Base-by-base conservation (phyloP, 441 rosid genomes). In the Populus hybrid region DNA sequence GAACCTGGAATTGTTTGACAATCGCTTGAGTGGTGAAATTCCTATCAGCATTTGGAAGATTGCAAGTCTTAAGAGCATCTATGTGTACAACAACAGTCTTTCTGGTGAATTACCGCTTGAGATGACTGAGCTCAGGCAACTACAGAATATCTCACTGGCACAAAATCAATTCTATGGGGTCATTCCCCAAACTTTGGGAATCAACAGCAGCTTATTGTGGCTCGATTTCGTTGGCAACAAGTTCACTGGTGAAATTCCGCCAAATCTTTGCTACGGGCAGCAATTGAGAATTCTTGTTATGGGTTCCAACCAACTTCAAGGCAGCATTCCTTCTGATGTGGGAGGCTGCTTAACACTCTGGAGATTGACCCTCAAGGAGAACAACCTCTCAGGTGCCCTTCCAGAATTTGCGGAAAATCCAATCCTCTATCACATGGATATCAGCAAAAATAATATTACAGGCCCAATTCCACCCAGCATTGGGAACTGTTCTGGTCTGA, bases 1-100 rank as follows among this genome's bases (percentile, higher is more conserved):
- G 76, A 88, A 87, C 69, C 88, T 95, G 70, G 78, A 77, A 76
- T 80, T 95, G 86, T 91, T 90, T 79, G 28, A 6, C 23, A 93
- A 93, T 78, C 73, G 34, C 24, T 86, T 94, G 78, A 85, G 80
- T 3, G 97, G 97, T 72, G 87, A 89, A 83, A 83, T 95, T 81
- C 98, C 97, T 12, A 75, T 82, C 66, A 67, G 83, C 67, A 81
- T 93, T 67, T 95, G 97, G 95, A 91, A 82, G 85, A 90, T 91
- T 80, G 85, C 84, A 3, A 88, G 80, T 78, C 91, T 95, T 18
- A 73, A 80, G 82, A 67, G 76, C 70, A 64, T 95, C 21, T 71
- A 81, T 4, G 73, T 92, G 70, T 88, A 93, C 71, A 76, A 80
- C 66, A 95, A 95, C 85, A 85, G 72, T 65, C 91, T 95, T 80